Evolutionary conservation across 1,284 basidiomycete genomes (phyloP), one percentile per base, ranked within the genome.

Genomic region (Chalciporus sp.): DNA sequence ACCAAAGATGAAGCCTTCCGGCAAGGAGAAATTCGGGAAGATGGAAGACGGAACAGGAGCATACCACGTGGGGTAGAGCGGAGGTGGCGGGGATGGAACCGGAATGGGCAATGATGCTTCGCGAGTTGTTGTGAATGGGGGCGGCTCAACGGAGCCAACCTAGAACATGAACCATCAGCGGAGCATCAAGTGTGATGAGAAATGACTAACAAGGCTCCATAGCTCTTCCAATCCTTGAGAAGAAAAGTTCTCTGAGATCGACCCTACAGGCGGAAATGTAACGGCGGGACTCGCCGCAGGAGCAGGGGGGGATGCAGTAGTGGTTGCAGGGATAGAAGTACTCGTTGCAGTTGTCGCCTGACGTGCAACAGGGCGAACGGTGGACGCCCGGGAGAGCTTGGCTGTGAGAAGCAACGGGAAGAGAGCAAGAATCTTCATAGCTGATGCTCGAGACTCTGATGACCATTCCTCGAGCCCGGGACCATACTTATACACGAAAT

Each of bases 31-130:
- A 35, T 70, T 58, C 9, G 73, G 73, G 28, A 79, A 64, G 31
- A 80, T 69, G 53, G 74, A 64, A 46, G 72, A 71, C 2, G 78
- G 77, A 8, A 61, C 59, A 5, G 74, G 74, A 1, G 76, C 66
- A 57, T 72, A 80, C 73, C 76, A 79, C 2, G 73, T 66, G 1
- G 77, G 77, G 54, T 78, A 80, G 1, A 79, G 65, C 14, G 77
- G 76, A 9, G 76, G 57, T 33, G 33, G 33, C 6, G 33, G 12
- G 12, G 33, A 33, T 16, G 33, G 33, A 2, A 33, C 33, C 1
- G 68, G 57, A 19, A 79, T 68, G 0, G 77, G 74, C 6, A 70
- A 63, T 10, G 71, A 58, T 3, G 77, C 75, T 3, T 71, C 62
- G 7, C 63, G 64, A 3, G 76, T 78, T 0, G 77, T 79, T 1